Base-by-base conservation (phyloP, 2,329 filamentous ascomycete species). In the Xylariaceae sp. region DNA sequence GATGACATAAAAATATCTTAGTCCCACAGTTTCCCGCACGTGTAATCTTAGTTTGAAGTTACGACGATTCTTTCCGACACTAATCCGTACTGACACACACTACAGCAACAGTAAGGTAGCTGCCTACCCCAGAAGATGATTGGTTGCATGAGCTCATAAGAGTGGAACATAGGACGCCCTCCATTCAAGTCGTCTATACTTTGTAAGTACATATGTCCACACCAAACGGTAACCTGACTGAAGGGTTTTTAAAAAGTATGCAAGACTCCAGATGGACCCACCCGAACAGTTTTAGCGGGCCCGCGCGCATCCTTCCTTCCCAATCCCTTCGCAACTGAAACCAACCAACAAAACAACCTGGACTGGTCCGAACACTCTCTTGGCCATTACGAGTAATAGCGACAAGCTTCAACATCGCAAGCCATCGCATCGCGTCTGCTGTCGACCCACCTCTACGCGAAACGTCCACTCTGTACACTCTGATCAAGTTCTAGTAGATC, bases 391-490 rank as follows among this genome's bases (percentile, higher is more conserved):
- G 23, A 30, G 23, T 49, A 51, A 34, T 15, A 23, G 60, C 62
- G 57, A 64, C 62, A 51, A 56, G 54, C 52, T 57, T 62, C 57
- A 30, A 55, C 56, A 62, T 59, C 60, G 53, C 60, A 53, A 59
- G 58, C 55, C 58, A 51, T 63, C 54, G 53, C 58, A 53, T 61
- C 50, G 51, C 52, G 45, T 55, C 56, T 45, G 39, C 53, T 53
- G 13, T 42, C 34, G 15, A 54, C 55, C 49, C 56, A 54, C 51
- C 34, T 6, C 42, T 6, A 45, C 42, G 59, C 54, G 51, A 51
- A 34, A 8, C 56, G 18, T 42, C 30, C 23, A 30, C 23, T 30
- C 23, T 55, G 55, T 60, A 50, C 60, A 44, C 35, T 45, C 5
- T 13, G 10, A 45, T 15, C 42, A 18, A 52, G 30, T 42, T 13